Percentiles rank a stretch among this genome's conserved stretches.
Conservation (phyloP, 495 filamentous ascomycete species). For the Penicillium steckii region DNA sequence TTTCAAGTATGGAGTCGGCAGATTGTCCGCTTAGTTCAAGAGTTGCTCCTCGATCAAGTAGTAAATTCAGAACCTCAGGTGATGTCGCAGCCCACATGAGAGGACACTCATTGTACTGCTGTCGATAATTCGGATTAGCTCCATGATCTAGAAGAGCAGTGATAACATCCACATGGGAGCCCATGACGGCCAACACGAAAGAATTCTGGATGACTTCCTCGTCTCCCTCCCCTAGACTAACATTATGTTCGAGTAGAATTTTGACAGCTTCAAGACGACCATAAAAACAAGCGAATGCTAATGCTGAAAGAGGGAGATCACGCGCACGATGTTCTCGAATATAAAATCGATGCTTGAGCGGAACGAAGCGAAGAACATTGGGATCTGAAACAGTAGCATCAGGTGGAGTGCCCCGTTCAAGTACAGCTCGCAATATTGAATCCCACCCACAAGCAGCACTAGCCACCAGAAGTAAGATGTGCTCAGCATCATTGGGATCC, state of each 20-base stretch:
- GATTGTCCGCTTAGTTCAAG: neutral
- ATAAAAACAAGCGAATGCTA: neutral
- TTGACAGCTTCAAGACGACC: neutral
- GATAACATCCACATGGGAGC: neutral
- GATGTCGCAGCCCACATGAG: neutral
- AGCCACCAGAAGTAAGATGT: neutral
- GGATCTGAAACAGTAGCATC: neutral
- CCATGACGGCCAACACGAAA: neutral
- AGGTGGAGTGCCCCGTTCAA: neutral
- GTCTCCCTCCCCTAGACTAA: neutral
- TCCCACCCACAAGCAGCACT: neutral
- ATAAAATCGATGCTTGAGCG: too few relatives aligned
- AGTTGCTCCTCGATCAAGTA: neutral
- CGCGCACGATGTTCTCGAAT: neutral
- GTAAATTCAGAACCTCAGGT: neutral
- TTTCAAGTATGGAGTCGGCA: neutral
- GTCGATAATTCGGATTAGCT: neutral
- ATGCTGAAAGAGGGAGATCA: neutral
- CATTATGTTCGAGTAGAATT: neutral
- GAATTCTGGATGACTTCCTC: neutral
- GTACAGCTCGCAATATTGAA: neutral
- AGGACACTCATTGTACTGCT: neutral
- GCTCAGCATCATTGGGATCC: neutral
- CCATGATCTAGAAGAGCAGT: neutral
- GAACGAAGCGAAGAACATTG: neutral